A percentile compares a stretch with the other conserved stretches of the same genome.
These are phyloP conservation scores for Colletotrichum gloeosporioides DNA, from an alignment of 2,329 filamentous ascomycete genomes.

Conservation along the genomic window DNA sequence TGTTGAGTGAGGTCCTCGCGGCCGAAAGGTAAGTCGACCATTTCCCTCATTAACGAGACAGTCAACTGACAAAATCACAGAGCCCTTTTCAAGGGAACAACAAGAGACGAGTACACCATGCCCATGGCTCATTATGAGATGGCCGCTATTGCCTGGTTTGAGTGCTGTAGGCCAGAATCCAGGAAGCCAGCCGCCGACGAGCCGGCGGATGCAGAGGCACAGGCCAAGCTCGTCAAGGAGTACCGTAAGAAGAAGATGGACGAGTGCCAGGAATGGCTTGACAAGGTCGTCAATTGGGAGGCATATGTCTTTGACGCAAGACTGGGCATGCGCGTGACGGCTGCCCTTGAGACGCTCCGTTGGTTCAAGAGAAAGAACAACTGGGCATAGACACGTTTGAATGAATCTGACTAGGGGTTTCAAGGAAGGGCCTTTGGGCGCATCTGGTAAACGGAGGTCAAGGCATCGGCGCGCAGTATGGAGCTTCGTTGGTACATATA, in stretches of 20 bases:
- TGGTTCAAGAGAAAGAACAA: slow-evolving; percentile 55
- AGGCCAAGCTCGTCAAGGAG: slow-evolving; percentile 33
- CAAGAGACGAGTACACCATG: slow-evolving; percentile 72
- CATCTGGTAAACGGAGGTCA: background rate
- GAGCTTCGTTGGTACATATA: background rate
- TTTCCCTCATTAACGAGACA: rapidly evolving
- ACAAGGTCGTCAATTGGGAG: slow-evolving; percentile 74
- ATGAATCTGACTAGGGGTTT: background rate
- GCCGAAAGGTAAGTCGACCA: slow-evolving; percentile 61
- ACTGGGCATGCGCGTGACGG: slow-evolving; percentile 75
- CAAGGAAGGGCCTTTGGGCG: background rate
- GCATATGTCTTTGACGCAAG: slow-evolving; percentile 75
- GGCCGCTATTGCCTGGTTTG: slow-evolving; percentile 80
- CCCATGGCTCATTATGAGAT: slow-evolving; percentile 87
- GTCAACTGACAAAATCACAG: slow-evolving; percentile 35
- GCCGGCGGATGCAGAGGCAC: slow-evolving; percentile 14
- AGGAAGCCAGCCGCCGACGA: slow-evolving; percentile 36
- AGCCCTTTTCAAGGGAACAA: slow-evolving; percentile 59
- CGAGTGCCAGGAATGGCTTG: slow-evolving; percentile 69
- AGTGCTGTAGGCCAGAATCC: slow-evolving; percentile 52
- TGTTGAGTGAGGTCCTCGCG: slow-evolving; percentile 70
- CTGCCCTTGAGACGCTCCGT: slow-evolving; percentile 68
- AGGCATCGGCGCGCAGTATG: background rate
- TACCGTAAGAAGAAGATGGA: slow-evolving; percentile 55
- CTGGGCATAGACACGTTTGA: background rate